Evolutionary conservation across 345 rosid species (phyloP), one percentile per base, ranked within the genome.

Genomic region (Brassica incana): DNA sequence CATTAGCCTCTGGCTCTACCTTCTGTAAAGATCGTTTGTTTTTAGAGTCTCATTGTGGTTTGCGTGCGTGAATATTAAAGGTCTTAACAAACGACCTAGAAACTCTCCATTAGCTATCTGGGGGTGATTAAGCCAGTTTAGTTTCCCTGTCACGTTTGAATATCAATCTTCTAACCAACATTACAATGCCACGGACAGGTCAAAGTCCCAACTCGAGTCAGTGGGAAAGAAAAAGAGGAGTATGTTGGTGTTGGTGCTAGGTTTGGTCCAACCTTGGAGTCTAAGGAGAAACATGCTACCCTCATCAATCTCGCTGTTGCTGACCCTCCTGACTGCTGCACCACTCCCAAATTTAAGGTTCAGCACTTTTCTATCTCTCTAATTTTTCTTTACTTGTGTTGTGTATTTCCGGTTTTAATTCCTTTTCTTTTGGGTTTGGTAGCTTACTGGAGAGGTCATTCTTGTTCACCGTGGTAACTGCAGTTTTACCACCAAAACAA

Each of bases 211-310:
- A 89, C 93, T 72, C 89, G 90, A 85, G 81, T 93, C 43, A 73
- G 89, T 86, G 85, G 84, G 10, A 72, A 78, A 11, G 92, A 86
- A 81, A 79, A 82, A 4, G 62, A 77, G 71, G 98, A 93, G 83
- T 93, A 88, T 80, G 98, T 91, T 81, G 98, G 98, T 59, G 92
- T 93, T 65, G 97, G 98, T 75, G 98, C 98, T 81, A 90, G 98
- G 50, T 93, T 93, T 75, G 98, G 98, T 60, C 88, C 75, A 33
- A 90, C 97, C 12, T 86, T 93, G 86, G 98, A 88, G 77, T 86
- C 97, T 0, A 88, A 91, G 82, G 98, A 93, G 84, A 93, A 88
- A 66, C 92, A 88, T 79, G 97, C 97, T 62, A 88, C 83, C 45
- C 84, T 73, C 63, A 86, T 86, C 9, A 80, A 43, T 72, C 88